phyloP scores from a whole-genome alignment of 345 rosid species.

The Noccaea bulbosa region DNA sequence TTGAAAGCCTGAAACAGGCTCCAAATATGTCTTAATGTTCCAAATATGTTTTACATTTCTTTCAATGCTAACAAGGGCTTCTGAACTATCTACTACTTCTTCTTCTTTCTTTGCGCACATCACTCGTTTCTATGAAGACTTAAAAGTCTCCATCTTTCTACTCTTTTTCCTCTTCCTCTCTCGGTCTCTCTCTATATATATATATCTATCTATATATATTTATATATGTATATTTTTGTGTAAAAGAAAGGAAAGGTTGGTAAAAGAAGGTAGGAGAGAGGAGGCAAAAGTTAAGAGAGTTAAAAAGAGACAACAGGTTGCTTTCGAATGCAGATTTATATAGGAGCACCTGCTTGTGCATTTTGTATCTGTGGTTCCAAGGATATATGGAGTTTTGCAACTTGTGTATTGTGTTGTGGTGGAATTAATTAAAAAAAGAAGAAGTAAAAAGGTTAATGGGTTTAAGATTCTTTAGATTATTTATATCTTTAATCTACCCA shows the following conservation, averaged over 20 bases:
- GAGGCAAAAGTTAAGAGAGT: conserved; percentile 38
- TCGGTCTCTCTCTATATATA: background rate
- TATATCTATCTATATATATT: background rate
- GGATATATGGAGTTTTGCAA: conserved; percentile 38
- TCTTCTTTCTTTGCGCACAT: conserved; percentile 77
- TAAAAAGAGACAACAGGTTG: conserved; percentile 48
- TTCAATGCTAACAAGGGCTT: conserved; percentile 30
- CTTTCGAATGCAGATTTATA: conserved; percentile 43
- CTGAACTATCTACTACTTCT: conserved; percentile 61
- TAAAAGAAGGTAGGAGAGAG: conserved; percentile 40
- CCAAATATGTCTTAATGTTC: too few relatives aligned
- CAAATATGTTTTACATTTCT: background rate
- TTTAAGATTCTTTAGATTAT: conserved; percentile 42
- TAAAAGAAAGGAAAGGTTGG: conserved; percentile 40
- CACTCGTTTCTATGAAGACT: conserved; percentile 38
- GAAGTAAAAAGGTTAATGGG: conserved; percentile 35
- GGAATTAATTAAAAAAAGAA: conserved; percentile 17
- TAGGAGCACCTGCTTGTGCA: conserved; percentile 36
- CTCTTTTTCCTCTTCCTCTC: background rate
- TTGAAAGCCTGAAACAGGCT: too few relatives aligned
- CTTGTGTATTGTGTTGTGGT: conserved; percentile 40
- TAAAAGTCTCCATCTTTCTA: conserved; percentile 40
- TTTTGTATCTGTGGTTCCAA: conserved; percentile 22
- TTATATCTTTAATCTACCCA: conserved; percentile 12
- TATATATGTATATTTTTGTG: background rate